Evolutionary conservation across 2,329 filamentous ascomycete genomes (phyloP).

Genomic region (Cladosporium cucumerinum): DNA sequence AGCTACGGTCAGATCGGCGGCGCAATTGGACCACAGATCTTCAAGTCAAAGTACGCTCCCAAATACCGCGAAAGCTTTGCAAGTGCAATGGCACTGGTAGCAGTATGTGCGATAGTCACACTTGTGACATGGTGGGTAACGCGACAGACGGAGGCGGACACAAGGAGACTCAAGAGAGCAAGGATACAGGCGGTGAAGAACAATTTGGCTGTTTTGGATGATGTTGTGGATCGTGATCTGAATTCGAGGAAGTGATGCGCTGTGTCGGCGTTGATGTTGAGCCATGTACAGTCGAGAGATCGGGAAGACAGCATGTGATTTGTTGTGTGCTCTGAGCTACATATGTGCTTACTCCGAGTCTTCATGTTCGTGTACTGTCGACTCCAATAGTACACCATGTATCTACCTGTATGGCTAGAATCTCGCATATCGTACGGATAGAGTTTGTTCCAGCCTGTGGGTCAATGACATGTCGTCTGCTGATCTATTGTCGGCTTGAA

Average conservation of each 20-base stretch:
- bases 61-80: conserved; percentile 14
- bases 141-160: conserved; percentile 6
- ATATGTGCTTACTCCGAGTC: not conserved
- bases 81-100: conserved; percentile 16
- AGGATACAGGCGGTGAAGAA: conserved; percentile 6
- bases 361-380: not conserved
- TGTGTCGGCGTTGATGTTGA: not conserved
- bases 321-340: not conserved
- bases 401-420: not conserved
- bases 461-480: not conserved
- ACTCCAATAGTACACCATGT: not conserved
- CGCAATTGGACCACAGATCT: conserved; percentile 44
- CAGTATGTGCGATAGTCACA: not conserved
- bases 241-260: not conserved
- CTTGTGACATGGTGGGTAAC: conserved; percentile 15
- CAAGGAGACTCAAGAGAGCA: conserved; percentile 14
- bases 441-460: not conserved
- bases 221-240: conserved; percentile 6
- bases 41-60: conserved; percentile 25
- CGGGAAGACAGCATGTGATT: not conserved
- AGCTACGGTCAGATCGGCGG: conserved; percentile 45
- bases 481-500: not conserved
- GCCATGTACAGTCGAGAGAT: not conserved
- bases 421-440: not conserved
- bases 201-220: conserved; percentile 15